Conservation (phyloP, 345 rosid genomes). For the Eucalyptus albens region DNA sequence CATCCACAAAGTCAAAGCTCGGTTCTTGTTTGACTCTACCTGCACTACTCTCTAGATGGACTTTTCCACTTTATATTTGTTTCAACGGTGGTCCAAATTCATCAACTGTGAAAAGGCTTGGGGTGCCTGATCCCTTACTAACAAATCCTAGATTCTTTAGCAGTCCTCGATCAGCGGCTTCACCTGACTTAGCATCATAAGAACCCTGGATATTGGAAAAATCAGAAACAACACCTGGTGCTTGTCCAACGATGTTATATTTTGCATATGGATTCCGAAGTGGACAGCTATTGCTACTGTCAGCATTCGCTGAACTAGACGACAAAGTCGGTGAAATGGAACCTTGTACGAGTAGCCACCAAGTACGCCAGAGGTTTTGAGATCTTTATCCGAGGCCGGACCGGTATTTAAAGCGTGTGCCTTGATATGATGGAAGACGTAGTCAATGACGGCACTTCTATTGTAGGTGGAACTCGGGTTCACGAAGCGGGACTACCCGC, state of each 20-base stretch:
- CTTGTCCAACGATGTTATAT: slow-evolving; percentile 5
- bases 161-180: slow-evolving; percentile 15
- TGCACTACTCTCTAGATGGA: slow-evolving; percentile 3
- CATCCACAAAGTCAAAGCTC: slow-evolving; percentile 15
- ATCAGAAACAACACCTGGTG: slow-evolving; percentile 9
- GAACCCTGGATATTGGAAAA: slow-evolving; percentile 10
- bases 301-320: slow-evolving; percentile 22
- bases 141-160: slow-evolving; percentile 28
- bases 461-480: slow-evolving; percentile 21
- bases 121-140: slow-evolving; percentile 19
- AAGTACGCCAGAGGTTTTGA: slow-evolving; percentile 10
- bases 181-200: slow-evolving; percentile 12
- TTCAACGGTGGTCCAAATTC: slow-evolving; percentile 21
- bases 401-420: slow-evolving; percentile 21
- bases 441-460: slow-evolving; percentile 16
- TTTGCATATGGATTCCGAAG: slow-evolving; percentile 11
- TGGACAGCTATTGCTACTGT: slow-evolving; percentile 4
- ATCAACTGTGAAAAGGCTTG: slow-evolving; percentile 23
- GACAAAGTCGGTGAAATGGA: slow-evolving; percentile 19
- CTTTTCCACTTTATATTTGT: slow-evolving; percentile 9
- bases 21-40: slow-evolving; percentile 42
- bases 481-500: slow-evolving; percentile 19
- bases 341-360: slow-evolving; percentile 15
- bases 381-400: slow-evolving; percentile 8
- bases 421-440: slow-evolving; percentile 22